These are phyloP conservation scores for Diaporthe sp. DNA, from an alignment of 2,329 filamentous ascomycete species.

Conservation along the genomic window DNA sequence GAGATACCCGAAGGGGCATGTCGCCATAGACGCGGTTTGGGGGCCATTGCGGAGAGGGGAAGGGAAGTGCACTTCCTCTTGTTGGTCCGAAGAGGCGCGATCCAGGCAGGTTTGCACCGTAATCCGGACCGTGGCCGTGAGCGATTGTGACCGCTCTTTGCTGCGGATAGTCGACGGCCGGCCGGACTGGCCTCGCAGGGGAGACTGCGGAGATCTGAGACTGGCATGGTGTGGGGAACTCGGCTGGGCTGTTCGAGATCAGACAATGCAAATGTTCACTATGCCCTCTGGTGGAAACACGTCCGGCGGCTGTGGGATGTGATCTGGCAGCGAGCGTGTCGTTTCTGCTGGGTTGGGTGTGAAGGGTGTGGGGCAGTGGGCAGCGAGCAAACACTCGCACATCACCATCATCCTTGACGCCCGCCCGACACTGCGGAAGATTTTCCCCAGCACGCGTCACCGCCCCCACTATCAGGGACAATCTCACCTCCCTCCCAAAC, in stretches of 20 bases:
- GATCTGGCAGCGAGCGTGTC: constrained; percentile 16
- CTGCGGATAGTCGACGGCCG: not conserved
- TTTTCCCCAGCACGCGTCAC: not conserved
- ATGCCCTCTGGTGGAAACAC: constrained; percentile 8
- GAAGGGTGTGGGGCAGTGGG: not conserved
- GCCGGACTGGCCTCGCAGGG: not conserved
- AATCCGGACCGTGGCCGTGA: not conserved
- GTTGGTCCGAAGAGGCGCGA: constrained; percentile 8
- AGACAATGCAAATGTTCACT: constrained; percentile 12
- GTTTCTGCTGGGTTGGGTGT: not conserved
- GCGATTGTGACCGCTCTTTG: constrained; percentile 20
- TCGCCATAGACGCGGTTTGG: constrained; percentile 14
- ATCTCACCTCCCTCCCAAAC: not conserved
- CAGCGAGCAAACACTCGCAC: too few relatives aligned
- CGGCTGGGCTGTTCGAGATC: constrained; percentile 29
- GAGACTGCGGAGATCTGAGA: constrained; percentile 5
- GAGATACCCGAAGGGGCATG: not conserved
- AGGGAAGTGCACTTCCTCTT: not conserved
- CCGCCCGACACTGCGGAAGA: not conserved
- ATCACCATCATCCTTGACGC: not conserved
- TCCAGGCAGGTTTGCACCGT: not conserved
- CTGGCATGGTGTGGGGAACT: constrained; percentile 2
- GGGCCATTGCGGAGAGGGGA: not conserved
- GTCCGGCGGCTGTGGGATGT: constrained; percentile 30
- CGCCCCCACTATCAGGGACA: not conserved